Base-by-base conservation (phyloP, 768 basidiomycete species). In the Suillus alpinus region DNA sequence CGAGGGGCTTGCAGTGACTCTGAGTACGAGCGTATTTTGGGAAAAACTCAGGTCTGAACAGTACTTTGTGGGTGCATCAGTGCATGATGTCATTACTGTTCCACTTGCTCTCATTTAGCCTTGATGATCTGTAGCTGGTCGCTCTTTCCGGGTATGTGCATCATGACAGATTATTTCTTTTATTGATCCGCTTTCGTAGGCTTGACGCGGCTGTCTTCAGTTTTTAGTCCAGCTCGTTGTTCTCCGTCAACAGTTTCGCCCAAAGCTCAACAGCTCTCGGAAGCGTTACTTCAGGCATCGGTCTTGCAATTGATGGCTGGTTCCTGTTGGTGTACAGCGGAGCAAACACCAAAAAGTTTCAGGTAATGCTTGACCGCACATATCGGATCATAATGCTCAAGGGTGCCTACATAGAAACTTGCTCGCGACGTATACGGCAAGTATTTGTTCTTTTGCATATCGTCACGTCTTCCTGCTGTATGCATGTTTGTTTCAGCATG, bases 361-460 rank as follows among this genome's bases (percentile, higher is more conserved):
- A 81, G 59, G 88, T 86, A 60, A 40, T 81, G 71, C n/a, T 55
- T 37, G 2, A 2, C 18, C 10, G 0, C 23, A 5, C 36, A 18
- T 37, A 29, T 29, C 16, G 9, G 23, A 29, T 6, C 6, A 39
- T 26, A 36, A 55, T 26, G 16, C 36, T 55, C 10, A 55, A 9
- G 8, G 5, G 20, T 62, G 2, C 26, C 29, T 55, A 37, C 23
- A 14, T 69, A 86, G 82, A 62, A 46, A 5, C 78, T 81, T 29
- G 80, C 89, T 0, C 71, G 67, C 8, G 89, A 89, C 66, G 62
- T 90, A 36, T 87, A 84, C 63, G 77, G 75, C 26, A 79, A 80
- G 9, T 87, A 87, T 69, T 76, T 88, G 59, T 90, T 89, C 76
- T 91, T 91, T 70, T 78, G 85, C 32, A 77, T 91, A 14, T 83